These are phyloP conservation scores for Nitzschia inconspicua DNA, from an alignment of 108 stramenopile genomes.

Conservation along the genomic window DNA sequence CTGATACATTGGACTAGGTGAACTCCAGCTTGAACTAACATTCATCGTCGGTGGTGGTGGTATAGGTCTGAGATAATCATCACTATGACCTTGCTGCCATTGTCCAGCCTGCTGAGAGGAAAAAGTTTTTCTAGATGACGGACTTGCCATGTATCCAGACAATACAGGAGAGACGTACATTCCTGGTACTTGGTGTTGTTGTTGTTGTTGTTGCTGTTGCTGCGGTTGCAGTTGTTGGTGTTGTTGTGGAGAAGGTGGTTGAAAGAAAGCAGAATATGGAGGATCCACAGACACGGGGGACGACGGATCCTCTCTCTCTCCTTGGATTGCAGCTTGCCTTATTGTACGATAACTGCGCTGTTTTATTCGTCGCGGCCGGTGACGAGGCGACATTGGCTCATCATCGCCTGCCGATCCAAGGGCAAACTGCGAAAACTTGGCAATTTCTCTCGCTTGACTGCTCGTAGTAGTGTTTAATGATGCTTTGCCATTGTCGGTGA, in stretches of 20 bases:
- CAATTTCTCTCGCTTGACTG: conserved; percentile 3
- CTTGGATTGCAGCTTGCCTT: background rate
- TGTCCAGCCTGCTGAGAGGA: too few species aligned
- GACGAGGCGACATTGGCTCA: background rate
- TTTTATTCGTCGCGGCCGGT: background rate
- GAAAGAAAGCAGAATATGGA: background rate
- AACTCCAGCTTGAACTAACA: too few species aligned
- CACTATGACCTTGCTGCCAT: too few species aligned
- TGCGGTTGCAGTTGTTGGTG: background rate
- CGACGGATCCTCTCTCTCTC: conserved; percentile 17
- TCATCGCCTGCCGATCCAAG: conserved; percentile 5
- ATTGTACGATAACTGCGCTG: conserved; percentile 1
- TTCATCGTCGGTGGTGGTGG: too few species aligned
- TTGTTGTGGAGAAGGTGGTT: background rate
- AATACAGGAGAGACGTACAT: conserved; percentile 1
- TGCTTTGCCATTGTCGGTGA: too few species aligned
- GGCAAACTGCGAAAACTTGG: conserved; percentile 23
- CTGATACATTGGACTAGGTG: too few species aligned
- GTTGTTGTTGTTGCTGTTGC: background rate
- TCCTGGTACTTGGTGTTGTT: background rate
- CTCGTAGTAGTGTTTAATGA: too few species aligned
- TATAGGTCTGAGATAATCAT: too few species aligned
- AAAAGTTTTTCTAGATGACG: too few species aligned
- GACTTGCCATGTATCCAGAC: conserved; percentile 1
- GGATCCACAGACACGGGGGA: conserved; percentile 9